These are phyloP conservation scores for Macrocybe sp. DNA, from an alignment of 1,284 basidiomycete genomes.

Conservation along the genomic window DNA sequence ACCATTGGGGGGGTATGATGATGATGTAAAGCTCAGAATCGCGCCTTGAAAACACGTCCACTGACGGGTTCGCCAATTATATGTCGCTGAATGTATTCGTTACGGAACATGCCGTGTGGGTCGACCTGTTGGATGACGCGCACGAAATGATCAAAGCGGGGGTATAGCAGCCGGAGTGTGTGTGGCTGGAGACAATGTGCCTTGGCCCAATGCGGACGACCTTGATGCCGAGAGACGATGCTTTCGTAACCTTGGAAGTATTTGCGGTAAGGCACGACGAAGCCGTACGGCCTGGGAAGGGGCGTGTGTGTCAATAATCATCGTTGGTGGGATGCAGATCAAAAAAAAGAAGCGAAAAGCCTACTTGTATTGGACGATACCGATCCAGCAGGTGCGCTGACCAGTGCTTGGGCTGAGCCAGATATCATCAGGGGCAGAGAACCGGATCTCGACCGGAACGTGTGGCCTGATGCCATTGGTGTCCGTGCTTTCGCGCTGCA, in stretches of 20 bases:
- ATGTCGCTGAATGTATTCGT: conserved; percentile 75
- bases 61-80: conserved; percentile 56
- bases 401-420: conserved; percentile 90
- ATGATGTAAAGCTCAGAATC: conserved; percentile 9
- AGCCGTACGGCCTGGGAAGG: conserved; percentile 76
- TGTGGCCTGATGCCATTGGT: conserved; percentile 79
- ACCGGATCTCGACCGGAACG: conserved; percentile 93
- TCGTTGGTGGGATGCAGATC: conserved; percentile 2
- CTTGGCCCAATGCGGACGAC: conserved; percentile 98
- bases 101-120: conserved; percentile 76
- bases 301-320: conserved; percentile 5
- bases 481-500: conserved; percentile 64
- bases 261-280: conserved; percentile 81
- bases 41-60: conserved; percentile 50
- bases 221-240: conserved; percentile 70
- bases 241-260: conserved; percentile 81
- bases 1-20: conserved; percentile 1
- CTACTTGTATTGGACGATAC: conserved; percentile 93
- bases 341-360: conserved; percentile 23
- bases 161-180: conserved; percentile 69
- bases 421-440: conserved; percentile 86
- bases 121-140: conserved; percentile 71
- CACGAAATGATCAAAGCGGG: conserved; percentile 80
- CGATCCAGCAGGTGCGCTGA: conserved; percentile 86
- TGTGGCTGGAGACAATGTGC: conserved; percentile 75